Conservation (phyloP, 768 basidiomycete species). For the Termitomyces sp. region DNA sequence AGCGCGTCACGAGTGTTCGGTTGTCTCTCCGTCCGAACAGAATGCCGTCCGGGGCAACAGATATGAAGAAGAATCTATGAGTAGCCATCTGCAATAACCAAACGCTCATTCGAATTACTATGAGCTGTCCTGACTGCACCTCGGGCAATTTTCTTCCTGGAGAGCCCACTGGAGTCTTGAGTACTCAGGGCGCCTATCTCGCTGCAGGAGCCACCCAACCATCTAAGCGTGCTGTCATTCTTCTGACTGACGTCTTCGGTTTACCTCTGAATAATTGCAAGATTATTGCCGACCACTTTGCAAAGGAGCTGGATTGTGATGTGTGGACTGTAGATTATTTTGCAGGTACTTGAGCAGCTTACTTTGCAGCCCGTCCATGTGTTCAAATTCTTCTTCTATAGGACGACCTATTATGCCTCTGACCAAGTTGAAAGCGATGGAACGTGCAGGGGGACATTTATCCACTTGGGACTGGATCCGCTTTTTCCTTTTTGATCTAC, state of each 20-base stretch:
- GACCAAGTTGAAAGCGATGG: conserved; percentile 2
- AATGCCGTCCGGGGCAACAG: too few species aligned
- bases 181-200: conserved; percentile 41
- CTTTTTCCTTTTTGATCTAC: not conserved
- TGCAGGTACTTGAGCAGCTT: conserved; percentile 28
- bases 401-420: conserved; percentile 11
- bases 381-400: not conserved
- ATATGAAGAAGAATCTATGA: too few species aligned
- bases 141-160: conserved; percentile 43
- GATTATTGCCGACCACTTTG: conserved; percentile 47
- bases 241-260: conserved; percentile 56
- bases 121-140: conserved; percentile 41
- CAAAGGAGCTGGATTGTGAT: conserved; percentile 43
- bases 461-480: conserved; percentile 1
- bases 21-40: too few species aligned
- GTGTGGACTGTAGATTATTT: conserved; percentile 60
- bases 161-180: conserved; percentile 38
- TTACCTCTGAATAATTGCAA: conserved; percentile 47
- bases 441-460: not conserved
- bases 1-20: too few species aligned
- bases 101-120: conserved; percentile 7
- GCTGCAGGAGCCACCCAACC: conserved; percentile 23
- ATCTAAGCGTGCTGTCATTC: conserved; percentile 35
- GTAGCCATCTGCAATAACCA: too few species aligned
- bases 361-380: too few species aligned